phyloP scores from a whole-genome alignment of 805 yeast species.

The Lipomyces mesembrius region DNA sequence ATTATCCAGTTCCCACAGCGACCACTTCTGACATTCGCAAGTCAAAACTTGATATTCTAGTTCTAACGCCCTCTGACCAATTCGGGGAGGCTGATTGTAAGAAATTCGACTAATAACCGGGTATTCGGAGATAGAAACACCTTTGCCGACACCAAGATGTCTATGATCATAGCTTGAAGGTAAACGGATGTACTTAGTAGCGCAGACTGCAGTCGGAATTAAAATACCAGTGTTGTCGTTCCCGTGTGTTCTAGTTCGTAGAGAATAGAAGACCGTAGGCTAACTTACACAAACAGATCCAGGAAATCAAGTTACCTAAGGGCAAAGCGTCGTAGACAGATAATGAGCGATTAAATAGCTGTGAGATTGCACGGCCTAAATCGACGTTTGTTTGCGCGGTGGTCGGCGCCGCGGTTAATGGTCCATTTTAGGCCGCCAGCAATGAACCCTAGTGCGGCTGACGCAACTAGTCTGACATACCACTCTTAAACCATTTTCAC shows the following conservation, averaged over 20 bases:
- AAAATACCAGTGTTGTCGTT: not conserved
- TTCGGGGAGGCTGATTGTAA: not conserved
- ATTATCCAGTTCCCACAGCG: not conserved
- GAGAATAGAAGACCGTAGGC: not conserved
- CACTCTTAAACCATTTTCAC: too few species aligned
- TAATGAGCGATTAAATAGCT: not conserved
- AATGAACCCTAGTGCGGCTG: not conserved
- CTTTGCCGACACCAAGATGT: not conserved
- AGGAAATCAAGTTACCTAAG: not conserved
- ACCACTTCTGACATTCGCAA: not conserved
- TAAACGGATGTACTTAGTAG: not conserved
- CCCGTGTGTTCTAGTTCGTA: not conserved
- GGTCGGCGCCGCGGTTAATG: not conserved
- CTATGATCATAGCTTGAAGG: not conserved
- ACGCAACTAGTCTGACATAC: too few species aligned
- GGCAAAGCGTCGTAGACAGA: not conserved
- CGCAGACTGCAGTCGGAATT: not conserved
- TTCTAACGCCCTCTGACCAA: not conserved
- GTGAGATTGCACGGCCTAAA: too few species aligned
- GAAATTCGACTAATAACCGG: not conserved
- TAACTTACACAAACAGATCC: not conserved
- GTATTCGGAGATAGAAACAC: not conserved
- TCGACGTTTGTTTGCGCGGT: not conserved
- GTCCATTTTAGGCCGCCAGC: not conserved
- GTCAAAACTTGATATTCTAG: not conserved